Percentiles rank a stretch among this genome's conserved stretches.
Evolutionary conservation across 352 stramenopile species (phyloP).

Genomic region (Phytopythium litorale): DNA sequence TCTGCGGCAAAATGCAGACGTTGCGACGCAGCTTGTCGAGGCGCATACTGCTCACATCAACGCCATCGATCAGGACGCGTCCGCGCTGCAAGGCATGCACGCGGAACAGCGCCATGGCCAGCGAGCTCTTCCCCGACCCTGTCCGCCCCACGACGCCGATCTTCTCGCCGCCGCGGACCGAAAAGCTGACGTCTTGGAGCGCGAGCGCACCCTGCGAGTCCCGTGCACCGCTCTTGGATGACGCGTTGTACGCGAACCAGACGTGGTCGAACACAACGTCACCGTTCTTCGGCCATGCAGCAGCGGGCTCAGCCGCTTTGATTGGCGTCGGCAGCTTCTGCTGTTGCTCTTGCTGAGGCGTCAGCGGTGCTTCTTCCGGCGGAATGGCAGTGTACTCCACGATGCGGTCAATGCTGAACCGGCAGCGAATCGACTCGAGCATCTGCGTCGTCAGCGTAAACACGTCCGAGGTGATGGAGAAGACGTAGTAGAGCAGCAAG

Average conservation of each 20-base stretch:
- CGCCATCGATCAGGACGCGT: constrained; percentile 84
- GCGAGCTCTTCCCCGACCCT: constrained; percentile 51
- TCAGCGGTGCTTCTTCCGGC: constrained; percentile 4
- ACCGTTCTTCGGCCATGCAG: constrained; percentile 21
- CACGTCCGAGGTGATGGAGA: constrained; percentile 41
- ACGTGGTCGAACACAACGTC: constrained; percentile 35
- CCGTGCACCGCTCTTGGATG: not conserved
- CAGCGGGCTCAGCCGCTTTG: constrained; percentile 15
- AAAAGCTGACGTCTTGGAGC: constrained; percentile 47
- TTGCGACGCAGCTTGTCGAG: constrained; percentile 41
- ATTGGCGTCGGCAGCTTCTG: constrained; percentile 16
- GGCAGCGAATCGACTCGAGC: constrained; percentile 20
- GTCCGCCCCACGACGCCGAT: constrained; percentile 61
- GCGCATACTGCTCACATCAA: constrained; percentile 58
- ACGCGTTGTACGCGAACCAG: constrained; percentile 41
- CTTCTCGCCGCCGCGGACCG: constrained; percentile 41
- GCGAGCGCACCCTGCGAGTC: constrained; percentile 14
- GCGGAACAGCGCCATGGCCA: constrained; percentile 55
- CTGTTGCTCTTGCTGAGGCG: constrained; percentile 10
- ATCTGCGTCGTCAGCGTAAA: constrained; percentile 26
- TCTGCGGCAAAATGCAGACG: constrained; percentile 77
- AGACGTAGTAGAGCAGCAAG: constrained; percentile 40
- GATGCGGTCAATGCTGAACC: constrained; percentile 39
- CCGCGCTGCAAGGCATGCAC: constrained; percentile 39
- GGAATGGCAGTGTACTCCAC: constrained; percentile 28